phyloP scores from a whole-genome alignment of 148 eudicot genomes.

The Hydrangea macrophylla region DNA sequence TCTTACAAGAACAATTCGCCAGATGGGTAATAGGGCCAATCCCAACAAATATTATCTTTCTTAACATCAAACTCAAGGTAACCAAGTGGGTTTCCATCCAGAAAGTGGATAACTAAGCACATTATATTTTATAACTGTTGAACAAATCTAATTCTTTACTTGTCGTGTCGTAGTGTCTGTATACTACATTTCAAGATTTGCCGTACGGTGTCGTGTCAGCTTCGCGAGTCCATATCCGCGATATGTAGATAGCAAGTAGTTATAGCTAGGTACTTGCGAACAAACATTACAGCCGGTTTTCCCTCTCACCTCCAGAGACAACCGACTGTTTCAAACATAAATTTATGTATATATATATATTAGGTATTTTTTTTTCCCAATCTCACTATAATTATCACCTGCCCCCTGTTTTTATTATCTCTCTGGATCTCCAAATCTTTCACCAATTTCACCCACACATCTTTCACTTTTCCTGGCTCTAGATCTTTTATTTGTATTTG shows the following conservation, averaged over 20 bases:
- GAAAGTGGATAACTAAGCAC: neutral
- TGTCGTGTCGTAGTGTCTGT: no score
- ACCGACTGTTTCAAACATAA: neutral
- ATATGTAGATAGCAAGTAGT: neutral
- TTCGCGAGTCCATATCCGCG: no score
- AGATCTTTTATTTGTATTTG: constrained; percentile 68
- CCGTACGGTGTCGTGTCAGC: no score
- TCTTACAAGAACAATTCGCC: neutral
- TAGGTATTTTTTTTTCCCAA: neutral
- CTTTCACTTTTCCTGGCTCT: constrained; percentile 94
- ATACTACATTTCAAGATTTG: no score
- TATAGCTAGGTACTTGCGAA: neutral
- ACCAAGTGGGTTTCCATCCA: neutral
- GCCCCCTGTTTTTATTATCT: constrained; percentile 87
- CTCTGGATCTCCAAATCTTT: constrained; percentile 93
- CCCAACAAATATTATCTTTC: neutral
- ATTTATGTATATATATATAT: no score
- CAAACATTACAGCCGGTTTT: no score
- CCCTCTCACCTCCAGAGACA: neutral
- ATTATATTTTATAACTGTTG: no score
- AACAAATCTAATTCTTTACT: no score
- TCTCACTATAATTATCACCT: constrained; percentile 45
- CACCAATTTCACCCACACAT: constrained; percentile 88
- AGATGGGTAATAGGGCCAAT: neutral
- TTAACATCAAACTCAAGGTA: neutral